These are phyloP conservation scores for Beta corolliflora DNA, from an alignment of 179 eudicot genomes.

Conservation along the genomic window DNA sequence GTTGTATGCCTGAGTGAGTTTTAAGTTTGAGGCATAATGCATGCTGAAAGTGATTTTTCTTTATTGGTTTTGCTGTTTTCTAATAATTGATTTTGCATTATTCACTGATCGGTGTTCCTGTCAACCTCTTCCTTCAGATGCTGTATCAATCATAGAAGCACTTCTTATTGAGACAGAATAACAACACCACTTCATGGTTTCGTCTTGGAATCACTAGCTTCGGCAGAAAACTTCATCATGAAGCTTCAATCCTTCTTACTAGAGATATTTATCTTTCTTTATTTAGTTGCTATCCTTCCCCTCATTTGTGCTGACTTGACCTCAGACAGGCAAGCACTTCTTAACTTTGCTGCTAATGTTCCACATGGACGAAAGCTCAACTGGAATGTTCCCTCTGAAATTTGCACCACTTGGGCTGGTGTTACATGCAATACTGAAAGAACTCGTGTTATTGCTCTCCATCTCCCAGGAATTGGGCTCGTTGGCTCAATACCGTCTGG, in stretches of 20 bases:
- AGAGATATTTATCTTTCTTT: constrained; percentile 13
- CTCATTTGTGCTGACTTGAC: constrained; percentile 37
- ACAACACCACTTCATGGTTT: constrained; percentile 7
- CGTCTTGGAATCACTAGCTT: neutral
- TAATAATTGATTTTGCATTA: constrained; percentile 16
- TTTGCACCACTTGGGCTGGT: constrained; percentile 59
- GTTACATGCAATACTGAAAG: constrained; percentile 40
- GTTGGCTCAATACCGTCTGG: constrained; percentile 47
- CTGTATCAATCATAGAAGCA: neutral
- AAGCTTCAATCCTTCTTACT: constrained; percentile 21
- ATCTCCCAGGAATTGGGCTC: constrained; percentile 60
- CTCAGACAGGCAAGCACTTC: constrained; percentile 53
- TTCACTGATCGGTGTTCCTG: neutral
- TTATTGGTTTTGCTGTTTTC: neutral
- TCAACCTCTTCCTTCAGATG: neutral
- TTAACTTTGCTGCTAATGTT: constrained; percentile 40
- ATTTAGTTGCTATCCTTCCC: constrained; percentile 25
- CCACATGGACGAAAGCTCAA: constrained; percentile 47
- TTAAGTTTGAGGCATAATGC: neutral
- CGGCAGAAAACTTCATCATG: constrained; percentile 23
- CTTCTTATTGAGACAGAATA: constrained; percentile 3
- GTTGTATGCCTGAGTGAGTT: neutral
- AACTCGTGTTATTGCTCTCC: constrained; percentile 42
- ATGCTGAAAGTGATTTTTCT: neutral
- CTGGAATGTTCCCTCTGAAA: constrained; percentile 39